Evolutionary conservation across 495 filamentous ascomycete species (phyloP).

Genomic region (Podospora sp.): DNA sequence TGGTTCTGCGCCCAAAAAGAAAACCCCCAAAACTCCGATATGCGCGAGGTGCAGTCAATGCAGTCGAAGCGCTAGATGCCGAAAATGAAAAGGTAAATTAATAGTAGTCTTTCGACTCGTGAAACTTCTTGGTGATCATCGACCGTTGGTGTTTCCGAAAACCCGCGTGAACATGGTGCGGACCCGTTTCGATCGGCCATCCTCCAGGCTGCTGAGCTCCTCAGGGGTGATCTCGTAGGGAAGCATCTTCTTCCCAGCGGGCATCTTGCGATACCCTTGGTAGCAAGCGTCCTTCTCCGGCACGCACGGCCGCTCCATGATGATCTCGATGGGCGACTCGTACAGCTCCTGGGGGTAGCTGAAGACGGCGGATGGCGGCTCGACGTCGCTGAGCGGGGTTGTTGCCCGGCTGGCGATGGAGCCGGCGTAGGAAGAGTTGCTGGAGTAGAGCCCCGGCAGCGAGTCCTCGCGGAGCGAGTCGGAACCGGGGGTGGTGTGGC

Average conservation of each 20-base stretch:
- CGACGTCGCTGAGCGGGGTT: slow-evolving; percentile 43
- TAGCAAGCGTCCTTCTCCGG: slow-evolving; percentile 35
- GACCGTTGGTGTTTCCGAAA: slow-evolving; percentile 30
- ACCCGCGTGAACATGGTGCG: slow-evolving; percentile 47
- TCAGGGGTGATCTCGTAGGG: slow-evolving; percentile 53
- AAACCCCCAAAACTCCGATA: slow-evolving; percentile 6
- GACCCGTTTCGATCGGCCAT: slow-evolving; percentile 43
- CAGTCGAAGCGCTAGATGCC: slow-evolving; percentile 2
- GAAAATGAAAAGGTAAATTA: not conserved
- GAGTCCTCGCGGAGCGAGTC: slow-evolving; percentile 37
- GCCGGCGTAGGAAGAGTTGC: slow-evolving; percentile 44
- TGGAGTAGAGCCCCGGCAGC: slow-evolving; percentile 46
- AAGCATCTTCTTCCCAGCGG: slow-evolving; percentile 35
- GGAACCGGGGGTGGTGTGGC: slow-evolving; percentile 35
- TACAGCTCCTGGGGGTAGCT: slow-evolving; percentile 37
- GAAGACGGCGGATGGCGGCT: slow-evolving; percentile 38
- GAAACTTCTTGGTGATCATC: slow-evolving; percentile 2
- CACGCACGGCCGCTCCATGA: slow-evolving; percentile 33
- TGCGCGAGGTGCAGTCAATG: slow-evolving; percentile 13
- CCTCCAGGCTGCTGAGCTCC: slow-evolving; percentile 43
- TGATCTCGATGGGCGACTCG: slow-evolving; percentile 44
- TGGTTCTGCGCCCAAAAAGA: not conserved
- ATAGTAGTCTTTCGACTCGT: not conserved
- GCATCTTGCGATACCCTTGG: slow-evolving; percentile 8
- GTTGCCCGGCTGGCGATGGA: slow-evolving; percentile 49